phyloP scores from a whole-genome alignment of 2,329 filamentous ascomycete genomes.

The Lecanosticta acicola region DNA sequence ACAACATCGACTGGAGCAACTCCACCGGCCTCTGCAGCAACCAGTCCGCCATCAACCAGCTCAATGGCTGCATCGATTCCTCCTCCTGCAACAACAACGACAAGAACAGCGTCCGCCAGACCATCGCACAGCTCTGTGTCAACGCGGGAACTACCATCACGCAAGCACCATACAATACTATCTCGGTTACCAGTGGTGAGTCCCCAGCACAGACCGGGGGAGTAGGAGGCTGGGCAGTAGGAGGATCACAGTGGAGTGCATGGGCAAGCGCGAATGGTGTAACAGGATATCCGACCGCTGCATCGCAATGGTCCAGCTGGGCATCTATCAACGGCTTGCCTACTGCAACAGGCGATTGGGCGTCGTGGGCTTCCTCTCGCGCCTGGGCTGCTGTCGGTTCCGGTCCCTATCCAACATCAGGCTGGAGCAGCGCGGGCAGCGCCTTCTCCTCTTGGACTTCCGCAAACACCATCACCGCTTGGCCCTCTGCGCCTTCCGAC shows the following conservation, averaged over 20 bases:
- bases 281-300: conserved; percentile 17
- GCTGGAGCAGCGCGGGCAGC: conserved; percentile 9
- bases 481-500: conserved; percentile 24
- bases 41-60: conserved; percentile 14
- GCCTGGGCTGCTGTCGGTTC: conserved; percentile 8
- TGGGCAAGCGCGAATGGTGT: conserved; percentile 16
- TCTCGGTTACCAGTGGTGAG: conserved; percentile 24
- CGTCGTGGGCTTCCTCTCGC: conserved; percentile 27
- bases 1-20: conserved; percentile 11
- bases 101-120: conserved; percentile 23
- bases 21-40: conserved; percentile 20
- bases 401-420: conserved; percentile 12
- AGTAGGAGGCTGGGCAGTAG: neutral
- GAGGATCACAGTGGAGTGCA: conserved; percentile 8
- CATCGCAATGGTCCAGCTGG: conserved; percentile 20
- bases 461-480: conserved; percentile 22
- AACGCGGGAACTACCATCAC: conserved; percentile 25
- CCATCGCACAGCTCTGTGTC: conserved; percentile 26
- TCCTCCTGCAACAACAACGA: conserved; percentile 22
- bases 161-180: conserved; percentile 21
- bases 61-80: conserved; percentile 23
- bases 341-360: conserved; percentile 25
- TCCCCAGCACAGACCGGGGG: conserved; percentile 5
- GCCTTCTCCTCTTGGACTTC: conserved; percentile 23
- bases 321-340: conserved; percentile 20